Percentiles rank a stretch among this genome's conserved stretches.
These are phyloP conservation scores for Symbiotaphrina buchneri DNA, from an alignment of 495 filamentous ascomycete species.

Conservation along the genomic window DNA sequence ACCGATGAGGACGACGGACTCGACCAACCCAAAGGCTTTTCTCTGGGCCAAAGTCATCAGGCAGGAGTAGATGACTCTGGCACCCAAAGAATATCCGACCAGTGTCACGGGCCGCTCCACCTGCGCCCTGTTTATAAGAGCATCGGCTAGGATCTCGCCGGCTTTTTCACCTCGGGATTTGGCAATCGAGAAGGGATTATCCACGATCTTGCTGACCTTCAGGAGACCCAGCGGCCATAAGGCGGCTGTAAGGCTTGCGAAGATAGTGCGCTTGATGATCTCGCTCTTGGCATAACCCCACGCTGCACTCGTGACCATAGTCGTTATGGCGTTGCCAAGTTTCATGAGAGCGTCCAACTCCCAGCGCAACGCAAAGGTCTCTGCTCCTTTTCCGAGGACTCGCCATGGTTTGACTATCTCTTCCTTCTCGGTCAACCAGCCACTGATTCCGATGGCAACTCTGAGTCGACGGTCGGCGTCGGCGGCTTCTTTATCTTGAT, in stretches of 20 bases:
- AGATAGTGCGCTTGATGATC: conserved; percentile 56
- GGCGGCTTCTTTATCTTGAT: conserved; percentile 20
- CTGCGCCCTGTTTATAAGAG: conserved; percentile 67
- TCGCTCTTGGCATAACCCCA: conserved; percentile 60
- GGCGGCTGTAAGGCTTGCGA: conserved; percentile 42
- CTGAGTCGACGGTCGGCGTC: conserved; percentile 43
- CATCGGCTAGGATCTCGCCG: conserved; percentile 65
- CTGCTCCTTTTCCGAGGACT: conserved; percentile 35
- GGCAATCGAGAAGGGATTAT: conserved; percentile 75
- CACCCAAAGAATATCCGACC: conserved; percentile 79
- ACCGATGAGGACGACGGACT: conserved; percentile 68
- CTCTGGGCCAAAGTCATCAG: conserved; percentile 53
- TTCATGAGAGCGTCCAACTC: conserved; percentile 59
- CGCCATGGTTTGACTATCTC: conserved; percentile 59
- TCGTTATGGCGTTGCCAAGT: conserved; percentile 50
- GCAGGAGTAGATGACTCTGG: conserved; percentile 69
- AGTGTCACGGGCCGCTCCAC: conserved; percentile 77
- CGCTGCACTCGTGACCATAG: conserved; percentile 50
- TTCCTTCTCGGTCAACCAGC: conserved; percentile 52
- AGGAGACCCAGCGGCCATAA: conserved; percentile 59
- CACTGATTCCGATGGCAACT: conserved; percentile 61
- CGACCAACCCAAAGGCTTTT: conserved; percentile 65
- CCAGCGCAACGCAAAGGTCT: conserved; percentile 71
- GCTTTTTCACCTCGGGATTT: conserved; percentile 73
- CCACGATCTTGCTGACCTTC: conserved; percentile 59